Evolutionary conservation across 306 rosid species (phyloP).

Genomic region (Ormosia semicastrata): DNA sequence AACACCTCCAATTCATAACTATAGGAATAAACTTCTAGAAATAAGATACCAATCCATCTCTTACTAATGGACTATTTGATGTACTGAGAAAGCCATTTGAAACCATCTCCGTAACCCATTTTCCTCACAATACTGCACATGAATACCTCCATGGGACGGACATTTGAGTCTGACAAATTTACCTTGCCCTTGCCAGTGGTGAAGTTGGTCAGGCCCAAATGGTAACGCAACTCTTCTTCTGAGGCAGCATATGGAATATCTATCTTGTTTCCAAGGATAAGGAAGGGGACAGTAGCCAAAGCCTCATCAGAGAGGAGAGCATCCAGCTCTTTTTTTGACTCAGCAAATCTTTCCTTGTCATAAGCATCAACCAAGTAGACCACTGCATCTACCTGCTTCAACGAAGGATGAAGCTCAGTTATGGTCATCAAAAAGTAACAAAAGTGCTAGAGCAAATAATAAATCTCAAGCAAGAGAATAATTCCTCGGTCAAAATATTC

Average conservation of each 20-base stretch:
- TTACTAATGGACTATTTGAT: constrained; percentile 48
- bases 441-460: not conserved
- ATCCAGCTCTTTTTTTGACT: constrained; percentile 71
- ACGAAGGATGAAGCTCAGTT: not conserved
- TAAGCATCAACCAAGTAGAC: constrained; percentile 68
- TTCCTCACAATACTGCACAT: constrained; percentile 83
- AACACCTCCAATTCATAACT: constrained; percentile 20
- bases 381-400: constrained; percentile 70
- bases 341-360: constrained; percentile 73
- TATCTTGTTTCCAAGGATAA: constrained; percentile 76
- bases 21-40: constrained; percentile 16
- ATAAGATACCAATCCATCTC: constrained; percentile 29
- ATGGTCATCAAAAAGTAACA: not conserved
- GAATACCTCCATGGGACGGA: constrained; percentile 78
- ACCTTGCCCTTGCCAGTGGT: constrained; percentile 80
- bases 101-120: constrained; percentile 89
- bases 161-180: constrained; percentile 58
- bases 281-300: constrained; percentile 59
- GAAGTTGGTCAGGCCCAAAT: constrained; percentile 66
- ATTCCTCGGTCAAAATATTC: not conserved
- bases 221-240: constrained; percentile 71
- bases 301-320: constrained; percentile 72
- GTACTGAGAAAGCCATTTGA: constrained; percentile 84
- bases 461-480: not conserved
- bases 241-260: constrained; percentile 79